Conservation (phyloP, 2,329 filamentous ascomycete genomes). For the Penicillium glabrum region DNA sequence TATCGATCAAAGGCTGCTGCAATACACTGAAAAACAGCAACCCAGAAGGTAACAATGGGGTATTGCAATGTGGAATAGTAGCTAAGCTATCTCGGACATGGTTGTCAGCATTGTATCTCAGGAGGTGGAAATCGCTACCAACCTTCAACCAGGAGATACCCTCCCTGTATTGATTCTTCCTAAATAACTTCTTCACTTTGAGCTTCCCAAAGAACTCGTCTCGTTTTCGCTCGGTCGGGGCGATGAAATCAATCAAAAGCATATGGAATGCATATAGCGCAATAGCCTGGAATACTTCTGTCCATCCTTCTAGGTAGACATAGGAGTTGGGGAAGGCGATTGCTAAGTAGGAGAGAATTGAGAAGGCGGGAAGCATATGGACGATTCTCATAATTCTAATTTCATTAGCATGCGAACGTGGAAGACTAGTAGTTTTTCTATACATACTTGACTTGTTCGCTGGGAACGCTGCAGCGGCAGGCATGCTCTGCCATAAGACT, state of each 20-base stretch:
- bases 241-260: slow-evolving; percentile 41
- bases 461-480: slow-evolving; percentile 41
- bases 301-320: slow-evolving; percentile 43
- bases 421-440: neutral
- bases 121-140: neutral
- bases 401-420: neutral
- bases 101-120: neutral
- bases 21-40: slow-evolving; percentile 30
- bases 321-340: slow-evolving; percentile 39
- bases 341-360: slow-evolving; percentile 40
- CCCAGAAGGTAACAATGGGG: slow-evolving; percentile 26
- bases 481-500: slow-evolving; percentile 35
- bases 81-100: neutral
- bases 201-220: slow-evolving; percentile 41
- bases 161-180: slow-evolving; percentile 25
- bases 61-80: slow-evolving; percentile 42
- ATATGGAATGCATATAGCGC: slow-evolving; percentile 48
- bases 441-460: slow-evolving; percentile 41
- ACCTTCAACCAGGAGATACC: slow-evolving; percentile 31
- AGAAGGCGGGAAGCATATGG: slow-evolving; percentile 43
- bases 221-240: slow-evolving; percentile 33
- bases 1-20: slow-evolving; percentile 30
- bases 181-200: slow-evolving; percentile 23
- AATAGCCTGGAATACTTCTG: slow-evolving; percentile 42
- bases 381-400: slow-evolving; percentile 45